Conservation (phyloP, 2,329 filamentous ascomycete genomes). For the Paecilomyces fulvus region DNA sequence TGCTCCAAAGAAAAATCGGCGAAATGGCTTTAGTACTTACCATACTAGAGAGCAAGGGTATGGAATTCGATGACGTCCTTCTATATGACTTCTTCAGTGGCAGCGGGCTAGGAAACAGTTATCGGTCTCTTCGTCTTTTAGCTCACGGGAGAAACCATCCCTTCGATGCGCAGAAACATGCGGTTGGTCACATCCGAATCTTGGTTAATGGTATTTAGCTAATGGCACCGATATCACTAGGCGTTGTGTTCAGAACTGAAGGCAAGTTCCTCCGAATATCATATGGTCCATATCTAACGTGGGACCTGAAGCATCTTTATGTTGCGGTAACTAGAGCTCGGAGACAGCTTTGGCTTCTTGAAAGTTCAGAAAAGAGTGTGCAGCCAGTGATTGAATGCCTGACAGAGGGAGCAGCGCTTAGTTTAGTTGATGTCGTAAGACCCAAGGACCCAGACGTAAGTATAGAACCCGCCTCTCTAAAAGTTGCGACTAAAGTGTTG, state of each 20-base stretch:
- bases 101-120: slow-evolving; percentile 11
- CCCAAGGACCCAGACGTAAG: slow-evolving; percentile 6
- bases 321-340: slow-evolving; percentile 22
- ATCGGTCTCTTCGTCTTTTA: slow-evolving; percentile 13
- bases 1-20: slow-evolving; percentile 15
- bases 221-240: background rate
- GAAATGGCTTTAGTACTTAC: slow-evolving; percentile 21
- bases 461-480: background rate
- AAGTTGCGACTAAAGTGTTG: background rate
- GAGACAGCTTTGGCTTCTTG: slow-evolving; percentile 15
- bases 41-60: slow-evolving; percentile 26
- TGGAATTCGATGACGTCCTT: slow-evolving; percentile 30
- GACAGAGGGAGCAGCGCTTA: background rate
- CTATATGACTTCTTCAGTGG: slow-evolving; percentile 21
- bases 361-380: slow-evolving; percentile 8
- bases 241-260: background rate
- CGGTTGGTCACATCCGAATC: slow-evolving; percentile 1
- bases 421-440: slow-evolving; percentile 11
- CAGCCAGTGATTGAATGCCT: slow-evolving; percentile 11
- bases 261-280: background rate
- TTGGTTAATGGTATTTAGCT: background rate
- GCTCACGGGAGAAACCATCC: background rate
- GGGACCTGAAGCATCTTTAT: slow-evolving; percentile 17
- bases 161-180: slow-evolving; percentile 15
- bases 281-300: background rate